Conservation (phyloP, 1,139 yeast species). For the Kodamaea sp. region DNA sequence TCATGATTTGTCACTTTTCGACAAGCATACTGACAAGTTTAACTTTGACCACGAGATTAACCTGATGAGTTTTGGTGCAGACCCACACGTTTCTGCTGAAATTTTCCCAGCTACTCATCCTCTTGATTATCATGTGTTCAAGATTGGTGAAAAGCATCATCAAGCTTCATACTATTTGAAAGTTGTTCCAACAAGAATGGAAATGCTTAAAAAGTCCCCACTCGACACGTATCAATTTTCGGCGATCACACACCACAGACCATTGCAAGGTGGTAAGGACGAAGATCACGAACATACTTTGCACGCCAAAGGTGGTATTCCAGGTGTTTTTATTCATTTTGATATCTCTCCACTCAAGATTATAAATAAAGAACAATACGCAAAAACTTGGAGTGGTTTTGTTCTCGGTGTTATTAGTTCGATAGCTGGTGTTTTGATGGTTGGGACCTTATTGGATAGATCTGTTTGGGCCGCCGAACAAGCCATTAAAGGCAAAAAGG, state of each 20-base stretch:
- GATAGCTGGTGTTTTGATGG: constrained; percentile 89
- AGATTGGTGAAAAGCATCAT: constrained; percentile 53
- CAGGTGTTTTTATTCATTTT: constrained; percentile 83
- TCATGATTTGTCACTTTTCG: constrained; percentile 79
- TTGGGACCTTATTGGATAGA: constrained; percentile 84
- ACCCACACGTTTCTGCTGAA: constrained; percentile 28
- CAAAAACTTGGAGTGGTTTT: constrained; percentile 82
- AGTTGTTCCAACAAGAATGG: constrained; percentile 87
- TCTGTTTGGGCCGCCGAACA: constrained; percentile 88
- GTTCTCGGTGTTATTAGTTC: constrained; percentile 82
- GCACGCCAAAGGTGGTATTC: constrained; percentile 84
- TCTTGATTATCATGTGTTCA: constrained; percentile 52
- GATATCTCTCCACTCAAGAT: constrained; percentile 94
- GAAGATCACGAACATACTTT: constrained; percentile 85
- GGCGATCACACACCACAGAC: constrained; percentile 87
- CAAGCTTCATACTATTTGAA: constrained; percentile 76
- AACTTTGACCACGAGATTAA: constrained; percentile 72
- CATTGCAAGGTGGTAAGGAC: constrained; percentile 81
- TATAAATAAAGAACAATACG: constrained; percentile 75
- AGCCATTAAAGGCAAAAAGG: constrained; percentile 72
- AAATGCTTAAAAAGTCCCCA: constrained; percentile 44
- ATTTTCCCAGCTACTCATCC: constrained; percentile 49
- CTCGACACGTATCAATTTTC: constrained; percentile 91
- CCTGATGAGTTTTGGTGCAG: constrained; percentile 80
- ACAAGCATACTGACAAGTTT: constrained; percentile 49